phyloP scores from a whole-genome alignment of 2,329 filamentous ascomycete genomes.

The Aspergillus sp. region DNA sequence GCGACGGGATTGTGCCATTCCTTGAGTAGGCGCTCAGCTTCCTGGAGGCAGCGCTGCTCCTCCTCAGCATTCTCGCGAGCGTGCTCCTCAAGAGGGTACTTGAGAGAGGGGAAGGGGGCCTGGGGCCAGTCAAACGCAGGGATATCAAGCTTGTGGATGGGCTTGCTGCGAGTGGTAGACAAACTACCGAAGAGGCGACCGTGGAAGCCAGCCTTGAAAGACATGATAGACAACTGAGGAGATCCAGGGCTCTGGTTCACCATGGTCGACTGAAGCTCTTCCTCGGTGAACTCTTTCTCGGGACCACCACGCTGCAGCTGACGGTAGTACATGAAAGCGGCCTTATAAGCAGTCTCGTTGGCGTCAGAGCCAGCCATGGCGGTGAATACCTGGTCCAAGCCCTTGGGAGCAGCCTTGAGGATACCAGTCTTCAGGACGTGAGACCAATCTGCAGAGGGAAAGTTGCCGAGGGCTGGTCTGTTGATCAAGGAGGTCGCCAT shows the following conservation, averaged over 20 bases:
- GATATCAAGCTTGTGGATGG: conserved; percentile 93
- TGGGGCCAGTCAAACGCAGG: conserved; percentile 95
- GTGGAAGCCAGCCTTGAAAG: conserved; percentile 86
- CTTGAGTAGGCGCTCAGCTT: conserved; percentile 78
- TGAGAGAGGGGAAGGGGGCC: conserved; percentile 78
- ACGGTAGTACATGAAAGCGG: conserved; percentile 89
- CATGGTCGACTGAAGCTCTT: conserved; percentile 76
- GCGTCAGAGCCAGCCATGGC: conserved; percentile 86
- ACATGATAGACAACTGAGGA: conserved; percentile 78
- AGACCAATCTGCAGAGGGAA: conserved; percentile 82
- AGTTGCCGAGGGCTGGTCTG: conserved; percentile 85
- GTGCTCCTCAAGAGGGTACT: conserved; percentile 82
- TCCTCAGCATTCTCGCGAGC: conserved; percentile 77
- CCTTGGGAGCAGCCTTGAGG: conserved; percentile 78
- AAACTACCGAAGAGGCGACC: conserved; percentile 85
- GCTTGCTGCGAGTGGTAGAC: conserved; percentile 86
- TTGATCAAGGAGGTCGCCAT: conserved; percentile 84
- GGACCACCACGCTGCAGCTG: conserved; percentile 77
- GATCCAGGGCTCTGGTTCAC: conserved; percentile 76
- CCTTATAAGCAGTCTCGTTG: conserved; percentile 94
- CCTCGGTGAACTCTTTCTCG: conserved; percentile 73
- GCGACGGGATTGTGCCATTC: conserved; percentile 77
- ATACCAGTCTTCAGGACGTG: conserved; percentile 76
- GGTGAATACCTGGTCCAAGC: conserved; percentile 85
- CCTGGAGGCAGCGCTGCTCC: conserved; percentile 76